phyloP scores from a whole-genome alignment of 306 rosid species.

The Erythrophleum fordii region DNA sequence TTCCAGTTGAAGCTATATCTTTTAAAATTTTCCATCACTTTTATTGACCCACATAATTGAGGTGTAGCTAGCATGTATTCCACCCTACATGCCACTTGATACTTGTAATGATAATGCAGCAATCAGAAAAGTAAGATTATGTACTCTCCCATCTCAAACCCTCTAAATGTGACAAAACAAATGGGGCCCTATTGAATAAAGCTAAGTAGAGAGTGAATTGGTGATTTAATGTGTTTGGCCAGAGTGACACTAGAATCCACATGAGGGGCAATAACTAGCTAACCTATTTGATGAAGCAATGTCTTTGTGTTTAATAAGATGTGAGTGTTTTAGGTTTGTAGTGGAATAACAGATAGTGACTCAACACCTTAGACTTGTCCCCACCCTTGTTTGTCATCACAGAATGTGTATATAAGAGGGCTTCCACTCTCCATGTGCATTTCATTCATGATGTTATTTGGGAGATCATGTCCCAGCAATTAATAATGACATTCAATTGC shows the following conservation, averaged over 20 bases:
- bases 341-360: constrained; percentile 61
- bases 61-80: background rate
- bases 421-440: constrained; percentile 60
- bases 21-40: constrained; percentile 23
- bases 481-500: constrained; percentile 31
- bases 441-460: constrained; percentile 39
- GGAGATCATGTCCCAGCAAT: constrained; percentile 38
- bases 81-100: constrained; percentile 38
- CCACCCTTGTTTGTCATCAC: constrained; percentile 39
- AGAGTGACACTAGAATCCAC: constrained; percentile 49
- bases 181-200: constrained; percentile 47
- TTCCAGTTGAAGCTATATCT: constrained; percentile 13
- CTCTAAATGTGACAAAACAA: constrained; percentile 42
- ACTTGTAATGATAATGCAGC: constrained; percentile 35
- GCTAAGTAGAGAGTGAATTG: constrained; percentile 22
- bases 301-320: constrained; percentile 43
- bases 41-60: constrained; percentile 30
- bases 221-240: constrained; percentile 58
- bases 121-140: constrained; percentile 34
- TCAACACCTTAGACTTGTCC: constrained; percentile 60
- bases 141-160: constrained; percentile 42
- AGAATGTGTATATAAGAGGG: no score
- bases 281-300: constrained; percentile 41
- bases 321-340: constrained; percentile 45
- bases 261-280: constrained; percentile 41